phyloP scores from a whole-genome alignment of 805 yeast genomes.

The Candida berthetii region DNA sequence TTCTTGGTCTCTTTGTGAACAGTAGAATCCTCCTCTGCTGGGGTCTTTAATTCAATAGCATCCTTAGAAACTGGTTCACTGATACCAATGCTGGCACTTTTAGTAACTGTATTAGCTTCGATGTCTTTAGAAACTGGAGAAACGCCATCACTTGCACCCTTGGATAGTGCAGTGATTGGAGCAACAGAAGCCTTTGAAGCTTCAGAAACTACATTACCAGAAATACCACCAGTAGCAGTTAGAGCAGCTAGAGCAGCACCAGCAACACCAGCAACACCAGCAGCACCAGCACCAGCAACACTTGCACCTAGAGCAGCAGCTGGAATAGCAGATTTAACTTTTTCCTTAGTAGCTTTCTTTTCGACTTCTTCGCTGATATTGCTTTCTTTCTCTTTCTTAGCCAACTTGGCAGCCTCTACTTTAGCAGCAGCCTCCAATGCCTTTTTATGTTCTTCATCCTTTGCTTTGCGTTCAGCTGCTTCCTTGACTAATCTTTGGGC shows the following conservation, averaged over 20 bases:
- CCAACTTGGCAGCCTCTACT: neutral
- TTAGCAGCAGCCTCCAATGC: neutral
- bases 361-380: neutral
- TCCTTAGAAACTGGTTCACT: neutral
- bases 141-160: neutral
- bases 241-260: neutral
- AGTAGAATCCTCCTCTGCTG: neutral
- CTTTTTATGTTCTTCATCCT: neutral
- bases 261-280: neutral
- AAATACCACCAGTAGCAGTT: neutral
- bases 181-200: neutral
- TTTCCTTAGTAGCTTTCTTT: neutral
- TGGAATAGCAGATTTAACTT: neutral
- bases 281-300: neutral
- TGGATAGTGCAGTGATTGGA: neutral
- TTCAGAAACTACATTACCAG: neutral
- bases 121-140: neutral
- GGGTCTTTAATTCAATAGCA: neutral
- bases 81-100: neutral
- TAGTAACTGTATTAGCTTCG: neutral
- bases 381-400: neutral
- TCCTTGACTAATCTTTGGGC: conserved; percentile 2
- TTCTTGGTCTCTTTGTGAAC: too few relatives aligned
- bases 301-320: neutral
- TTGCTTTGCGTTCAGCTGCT: conserved; percentile 1